phyloP scores from a whole-genome alignment of 768 basidiomycete genomes.

The Suillus bovinus region DNA sequence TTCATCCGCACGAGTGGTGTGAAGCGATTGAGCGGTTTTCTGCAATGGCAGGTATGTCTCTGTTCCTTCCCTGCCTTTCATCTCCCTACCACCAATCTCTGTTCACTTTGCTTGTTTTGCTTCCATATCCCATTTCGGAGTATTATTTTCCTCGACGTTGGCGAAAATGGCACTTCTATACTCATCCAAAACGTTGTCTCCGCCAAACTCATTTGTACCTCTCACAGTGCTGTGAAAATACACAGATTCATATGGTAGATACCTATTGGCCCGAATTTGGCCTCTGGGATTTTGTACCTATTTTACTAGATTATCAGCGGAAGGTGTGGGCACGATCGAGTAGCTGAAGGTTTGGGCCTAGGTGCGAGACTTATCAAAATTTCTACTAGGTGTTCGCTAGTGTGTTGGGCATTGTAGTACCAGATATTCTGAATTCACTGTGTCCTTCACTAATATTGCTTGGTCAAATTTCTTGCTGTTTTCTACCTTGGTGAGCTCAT shows the following conservation, averaged over 20 bases:
- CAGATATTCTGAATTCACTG: too few relatives aligned
- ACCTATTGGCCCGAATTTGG: constrained; percentile 96
- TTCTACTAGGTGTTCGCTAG: not conserved
- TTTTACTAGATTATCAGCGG: constrained; percentile 85
- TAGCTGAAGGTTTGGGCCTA: constrained; percentile 31
- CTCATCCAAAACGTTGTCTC: not conserved
- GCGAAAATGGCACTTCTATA: not conserved
- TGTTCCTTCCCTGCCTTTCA: not conserved
- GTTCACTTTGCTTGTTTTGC: constrained; percentile 24
- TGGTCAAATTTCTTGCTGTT: not conserved
- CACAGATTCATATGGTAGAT: constrained; percentile 83
- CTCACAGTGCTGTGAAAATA: constrained; percentile 71
- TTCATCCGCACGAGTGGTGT: constrained; percentile 92
- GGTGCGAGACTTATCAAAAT: constrained; percentile 37
- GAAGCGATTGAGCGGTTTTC: constrained; percentile 81
- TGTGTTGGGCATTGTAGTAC: not conserved
- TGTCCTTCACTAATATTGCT: not conserved
- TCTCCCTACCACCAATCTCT: not conserved
- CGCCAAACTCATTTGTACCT: not conserved
- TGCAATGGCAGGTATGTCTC: constrained; percentile 90
- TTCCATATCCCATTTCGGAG: constrained; percentile 36
- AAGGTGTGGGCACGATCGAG: constrained; percentile 44
- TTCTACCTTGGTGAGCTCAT: not conserved
- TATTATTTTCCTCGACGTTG: constrained; percentile 38
- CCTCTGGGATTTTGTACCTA: constrained; percentile 80